Percentiles rank a stretch among this genome's conserved stretches.
Evolutionary conservation across 2,329 filamentous ascomycete species (phyloP).

Genomic region (Alternaria triticimaculans): DNA sequence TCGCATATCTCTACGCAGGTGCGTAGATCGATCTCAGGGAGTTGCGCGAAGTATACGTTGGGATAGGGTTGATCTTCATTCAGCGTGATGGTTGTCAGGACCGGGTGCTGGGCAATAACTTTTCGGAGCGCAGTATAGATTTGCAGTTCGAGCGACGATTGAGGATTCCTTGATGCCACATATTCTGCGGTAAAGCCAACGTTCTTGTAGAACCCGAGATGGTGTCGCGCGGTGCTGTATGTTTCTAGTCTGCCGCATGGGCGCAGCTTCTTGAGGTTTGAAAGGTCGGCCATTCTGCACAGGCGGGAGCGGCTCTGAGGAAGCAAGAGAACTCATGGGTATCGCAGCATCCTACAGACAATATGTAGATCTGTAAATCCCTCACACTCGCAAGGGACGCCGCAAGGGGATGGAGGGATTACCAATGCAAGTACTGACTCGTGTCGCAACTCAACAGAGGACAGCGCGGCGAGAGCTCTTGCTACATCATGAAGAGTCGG

Average conservation of each 20-base stretch:
- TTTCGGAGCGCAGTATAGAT: slow-evolving; percentile 46
- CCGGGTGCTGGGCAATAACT: slow-evolving; percentile 51
- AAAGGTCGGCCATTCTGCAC: slow-evolving; percentile 1
- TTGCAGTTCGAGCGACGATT: slow-evolving; percentile 30
- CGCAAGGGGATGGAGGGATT: background rate
- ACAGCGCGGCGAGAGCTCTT: background rate
- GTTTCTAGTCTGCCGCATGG: slow-evolving; percentile 51
- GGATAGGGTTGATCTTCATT: slow-evolving; percentile 48
- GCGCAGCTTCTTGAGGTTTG: slow-evolving; percentile 22
- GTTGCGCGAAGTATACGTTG: slow-evolving; percentile 53
- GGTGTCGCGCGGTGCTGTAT: slow-evolving; percentile 53
- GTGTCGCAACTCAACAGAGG: background rate
- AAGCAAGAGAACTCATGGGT: background rate
- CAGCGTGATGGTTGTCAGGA: slow-evolving; percentile 53
- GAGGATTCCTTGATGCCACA: background rate
- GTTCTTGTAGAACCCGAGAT: slow-evolving; percentile 54
- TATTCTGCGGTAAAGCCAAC: slow-evolving; percentile 50
- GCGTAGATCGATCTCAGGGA: slow-evolving; percentile 52
- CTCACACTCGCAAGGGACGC: background rate
- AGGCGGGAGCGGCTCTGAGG: background rate
- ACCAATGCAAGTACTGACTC: background rate
- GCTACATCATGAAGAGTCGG: background rate
- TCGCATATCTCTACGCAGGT: slow-evolving; percentile 45
- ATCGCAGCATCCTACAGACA: background rate
- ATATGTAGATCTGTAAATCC: background rate